A percentile compares a stretch with the other conserved stretches of the same genome.
Conservation (phyloP, 768 basidiomycete species). For the Podaxis rugospora region DNA sequence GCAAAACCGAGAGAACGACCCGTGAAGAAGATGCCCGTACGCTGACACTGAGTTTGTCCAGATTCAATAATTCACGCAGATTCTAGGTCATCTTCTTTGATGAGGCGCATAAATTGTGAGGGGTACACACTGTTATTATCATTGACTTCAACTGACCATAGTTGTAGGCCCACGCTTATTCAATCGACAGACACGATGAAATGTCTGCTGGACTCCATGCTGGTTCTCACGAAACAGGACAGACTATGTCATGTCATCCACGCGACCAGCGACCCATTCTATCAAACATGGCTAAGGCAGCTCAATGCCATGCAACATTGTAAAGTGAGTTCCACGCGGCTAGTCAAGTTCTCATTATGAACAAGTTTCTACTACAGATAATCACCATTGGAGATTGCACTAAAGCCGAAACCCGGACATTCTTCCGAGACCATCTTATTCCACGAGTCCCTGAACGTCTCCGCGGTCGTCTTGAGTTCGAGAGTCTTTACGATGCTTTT, state of each 20-base stretch:
- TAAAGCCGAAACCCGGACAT: slow-evolving; percentile 63
- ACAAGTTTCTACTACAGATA: slow-evolving; percentile 35
- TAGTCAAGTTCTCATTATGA: background rate
- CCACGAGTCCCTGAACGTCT: slow-evolving; percentile 68
- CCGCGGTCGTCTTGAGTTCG: slow-evolving; percentile 56
- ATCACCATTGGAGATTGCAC: slow-evolving; percentile 79
- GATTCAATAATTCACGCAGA: slow-evolving; percentile 5
- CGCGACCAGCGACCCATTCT: slow-evolving; percentile 81
- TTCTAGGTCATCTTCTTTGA: slow-evolving; percentile 68
- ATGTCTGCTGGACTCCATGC: slow-evolving; percentile 78
- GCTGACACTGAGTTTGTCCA: slow-evolving; percentile 6
- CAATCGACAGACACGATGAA: slow-evolving; percentile 81
- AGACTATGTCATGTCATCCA: slow-evolving; percentile 80
- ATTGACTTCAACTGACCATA: background rate
- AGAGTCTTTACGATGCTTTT: slow-evolving; percentile 70
- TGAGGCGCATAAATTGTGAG: slow-evolving; percentile 80
- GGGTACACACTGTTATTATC: background rate
- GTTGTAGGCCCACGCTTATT: slow-evolving; percentile 61
- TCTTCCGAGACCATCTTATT: slow-evolving; percentile 59
- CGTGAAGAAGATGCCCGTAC: slow-evolving; percentile 67
- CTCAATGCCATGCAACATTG: slow-evolving; percentile 81
- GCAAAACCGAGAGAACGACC: slow-evolving; percentile 28
- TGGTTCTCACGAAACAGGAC: slow-evolving; percentile 85
- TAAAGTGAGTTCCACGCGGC: slow-evolving; percentile 40
- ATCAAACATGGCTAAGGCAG: slow-evolving; percentile 79